Percentiles rank a stretch among this genome's conserved stretches.
phyloP scores from a whole-genome alignment of 2,329 filamentous ascomycete species.

The Leptodontidium sp. region DNA sequence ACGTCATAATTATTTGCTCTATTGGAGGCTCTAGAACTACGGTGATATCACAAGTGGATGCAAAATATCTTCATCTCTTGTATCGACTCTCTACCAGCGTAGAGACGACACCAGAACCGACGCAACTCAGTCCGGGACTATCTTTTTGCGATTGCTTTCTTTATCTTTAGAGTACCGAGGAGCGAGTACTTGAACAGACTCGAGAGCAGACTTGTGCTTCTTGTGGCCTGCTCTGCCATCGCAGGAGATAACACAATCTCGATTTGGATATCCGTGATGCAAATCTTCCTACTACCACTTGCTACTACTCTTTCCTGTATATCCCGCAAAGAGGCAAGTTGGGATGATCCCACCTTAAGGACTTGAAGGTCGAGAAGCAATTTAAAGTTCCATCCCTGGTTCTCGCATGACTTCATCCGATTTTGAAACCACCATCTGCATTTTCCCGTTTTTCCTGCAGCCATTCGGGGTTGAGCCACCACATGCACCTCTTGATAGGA shows the following conservation, averaged over 20 bases:
- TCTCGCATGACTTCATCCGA: constrained; percentile 6
- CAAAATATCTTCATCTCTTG: neutral
- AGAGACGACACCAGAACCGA: neutral
- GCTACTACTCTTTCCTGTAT: neutral
- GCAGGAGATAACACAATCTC: neutral
- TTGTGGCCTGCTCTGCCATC: too few species aligned
- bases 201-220: too few species aligned
- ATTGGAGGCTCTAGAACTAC: neutral
- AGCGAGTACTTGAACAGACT: neutral
- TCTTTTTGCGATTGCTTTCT: neutral
- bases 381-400: neutral
- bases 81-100: neutral
- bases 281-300: neutral
- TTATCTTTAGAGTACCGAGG: neutral
- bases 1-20: neutral
- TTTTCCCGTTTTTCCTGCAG: neutral
- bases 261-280: neutral
- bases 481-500: neutral
- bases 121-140: neutral
- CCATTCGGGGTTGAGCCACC: neutral
- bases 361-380: neutral
- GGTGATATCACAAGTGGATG: neutral
- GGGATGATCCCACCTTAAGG: too few species aligned
- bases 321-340: neutral
- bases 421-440: neutral